A percentile compares a stretch with the other conserved stretches of the same genome.
Evolutionary conservation across 306 rosid genomes (phyloP).

Genomic region (Fragaria nilgerrensis): DNA sequence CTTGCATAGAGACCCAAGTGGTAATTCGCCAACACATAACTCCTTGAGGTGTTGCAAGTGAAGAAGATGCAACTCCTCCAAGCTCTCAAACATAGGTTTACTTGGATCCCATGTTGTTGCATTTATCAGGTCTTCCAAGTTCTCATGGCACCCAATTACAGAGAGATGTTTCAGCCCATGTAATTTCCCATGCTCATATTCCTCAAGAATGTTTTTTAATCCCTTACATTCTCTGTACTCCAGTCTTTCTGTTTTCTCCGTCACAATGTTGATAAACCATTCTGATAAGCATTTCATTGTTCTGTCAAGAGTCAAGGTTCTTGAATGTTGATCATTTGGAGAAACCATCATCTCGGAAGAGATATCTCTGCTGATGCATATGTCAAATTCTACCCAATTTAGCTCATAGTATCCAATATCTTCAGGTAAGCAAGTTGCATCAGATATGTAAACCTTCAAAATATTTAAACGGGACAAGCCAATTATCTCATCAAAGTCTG

Average conservation of each 20-base stretch:
- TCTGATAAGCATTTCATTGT: neutral
- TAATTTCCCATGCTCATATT: neutral
- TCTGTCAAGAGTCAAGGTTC: neutral
- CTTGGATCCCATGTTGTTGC: neutral
- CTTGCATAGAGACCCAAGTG: neutral
- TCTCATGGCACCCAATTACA: neutral
- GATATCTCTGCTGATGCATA: neutral
- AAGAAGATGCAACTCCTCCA: neutral
- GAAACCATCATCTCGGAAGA: neutral
- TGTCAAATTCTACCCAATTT: neutral
- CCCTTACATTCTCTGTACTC: neutral
- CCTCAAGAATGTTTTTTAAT: neutral
- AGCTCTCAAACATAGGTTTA: neutral
- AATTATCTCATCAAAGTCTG: neutral
- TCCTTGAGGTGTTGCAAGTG: neutral
- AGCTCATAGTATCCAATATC: neutral
- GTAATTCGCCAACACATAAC: neutral
- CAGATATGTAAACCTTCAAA: neutral
- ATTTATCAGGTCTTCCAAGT: neutral
- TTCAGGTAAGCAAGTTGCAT: neutral
- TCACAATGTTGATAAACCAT: neutral
- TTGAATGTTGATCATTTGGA: neutral
- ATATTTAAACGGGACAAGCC: neutral
- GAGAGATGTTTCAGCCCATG: neutral
- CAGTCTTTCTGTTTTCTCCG: conserved; percentile 2